A percentile compares a stretch with the other conserved stretches of the same genome.
Evolutionary conservation across 1,284 basidiomycete genomes (phyloP).

Genomic region (Coniophora puteana): DNA sequence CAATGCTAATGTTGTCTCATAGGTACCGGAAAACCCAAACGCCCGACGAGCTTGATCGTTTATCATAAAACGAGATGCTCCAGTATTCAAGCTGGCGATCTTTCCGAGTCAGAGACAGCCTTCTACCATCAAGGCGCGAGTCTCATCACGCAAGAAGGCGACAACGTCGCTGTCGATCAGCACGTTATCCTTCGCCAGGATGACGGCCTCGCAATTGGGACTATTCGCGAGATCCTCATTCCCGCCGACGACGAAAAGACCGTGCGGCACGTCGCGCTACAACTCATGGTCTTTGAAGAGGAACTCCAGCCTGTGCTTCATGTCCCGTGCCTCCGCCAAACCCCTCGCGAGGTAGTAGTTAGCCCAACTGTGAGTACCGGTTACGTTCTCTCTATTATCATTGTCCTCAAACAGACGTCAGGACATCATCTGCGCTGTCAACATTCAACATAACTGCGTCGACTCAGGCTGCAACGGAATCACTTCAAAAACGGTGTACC

Average conservation of each 20-base stretch:
- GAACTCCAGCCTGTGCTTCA: not conserved
- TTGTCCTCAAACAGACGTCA: not conserved
- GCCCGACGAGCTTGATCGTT: too few relatives aligned
- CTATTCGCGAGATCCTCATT: not conserved
- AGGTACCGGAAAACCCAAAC: too few relatives aligned
- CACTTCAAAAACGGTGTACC: too few relatives aligned
- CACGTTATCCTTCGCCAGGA: not conserved
- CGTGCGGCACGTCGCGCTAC: not conserved
- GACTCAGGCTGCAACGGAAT: constrained; percentile 3
- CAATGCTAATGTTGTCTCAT: too few relatives aligned
- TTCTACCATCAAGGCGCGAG: not conserved
- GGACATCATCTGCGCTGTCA: constrained; percentile 4
- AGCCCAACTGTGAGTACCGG: not conserved
- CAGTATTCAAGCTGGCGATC: too few relatives aligned
- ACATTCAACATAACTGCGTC: constrained; percentile 7
- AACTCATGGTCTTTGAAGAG: not conserved
- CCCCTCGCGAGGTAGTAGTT: not conserved
- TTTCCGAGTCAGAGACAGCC: too few relatives aligned
- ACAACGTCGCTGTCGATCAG: not conserved
- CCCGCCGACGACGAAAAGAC: not conserved
- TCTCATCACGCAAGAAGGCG: not conserved
- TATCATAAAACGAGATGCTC: too few relatives aligned
- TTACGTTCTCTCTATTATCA: not conserved
- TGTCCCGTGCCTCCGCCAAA: not conserved
- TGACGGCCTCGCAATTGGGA: not conserved